Conservation (phyloP, 495 filamentous ascomycete species). For the Geoglossum glabrum region DNA sequence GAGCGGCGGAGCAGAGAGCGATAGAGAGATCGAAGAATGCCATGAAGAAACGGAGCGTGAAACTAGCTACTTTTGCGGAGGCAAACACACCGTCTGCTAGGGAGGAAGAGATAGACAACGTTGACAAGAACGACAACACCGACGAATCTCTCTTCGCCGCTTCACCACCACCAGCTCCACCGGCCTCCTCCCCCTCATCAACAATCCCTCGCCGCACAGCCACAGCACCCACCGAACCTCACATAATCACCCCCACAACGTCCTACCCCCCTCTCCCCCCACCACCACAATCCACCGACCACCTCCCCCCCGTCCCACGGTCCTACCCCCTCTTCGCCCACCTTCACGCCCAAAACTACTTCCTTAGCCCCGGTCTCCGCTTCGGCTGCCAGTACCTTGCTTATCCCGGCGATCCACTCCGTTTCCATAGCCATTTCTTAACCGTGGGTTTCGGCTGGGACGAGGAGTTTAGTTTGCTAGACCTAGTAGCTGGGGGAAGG, state of each 20-base stretch:
- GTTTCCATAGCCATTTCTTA: constrained; percentile 88
- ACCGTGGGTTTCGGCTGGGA: constrained; percentile 65
- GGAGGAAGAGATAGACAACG: constrained; percentile 8
- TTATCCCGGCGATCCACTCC: constrained; percentile 84
- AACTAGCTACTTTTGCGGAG: neutral
- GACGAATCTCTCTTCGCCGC: neutral
- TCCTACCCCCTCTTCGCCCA: constrained; percentile 50
- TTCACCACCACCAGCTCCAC: neutral
- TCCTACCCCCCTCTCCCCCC: constrained; percentile 31
- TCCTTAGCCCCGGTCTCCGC: constrained; percentile 71
- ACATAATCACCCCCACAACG: constrained; percentile 33
- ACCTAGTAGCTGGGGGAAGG: constrained; percentile 67
- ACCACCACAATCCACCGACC: constrained; percentile 14
- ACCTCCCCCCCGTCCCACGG: constrained; percentile 24
- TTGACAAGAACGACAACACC: neutral
- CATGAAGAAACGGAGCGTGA: constrained; percentile 17
- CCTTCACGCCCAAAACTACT: constrained; percentile 64
- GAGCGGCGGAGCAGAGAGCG: constrained; percentile 21
- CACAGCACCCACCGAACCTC: neutral
- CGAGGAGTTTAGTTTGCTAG: constrained; percentile 60
- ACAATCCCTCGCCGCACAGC: neutral
- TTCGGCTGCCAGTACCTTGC: constrained; percentile 89
- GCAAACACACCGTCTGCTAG: constrained; percentile 12
- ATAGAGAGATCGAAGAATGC: constrained; percentile 21
- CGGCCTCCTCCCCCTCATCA: neutral